Evolutionary conservation across 2,329 filamentous ascomycete species (phyloP), one percentile per base, ranked within the genome.

Genomic region (Ampelomyces quisqualis): DNA sequence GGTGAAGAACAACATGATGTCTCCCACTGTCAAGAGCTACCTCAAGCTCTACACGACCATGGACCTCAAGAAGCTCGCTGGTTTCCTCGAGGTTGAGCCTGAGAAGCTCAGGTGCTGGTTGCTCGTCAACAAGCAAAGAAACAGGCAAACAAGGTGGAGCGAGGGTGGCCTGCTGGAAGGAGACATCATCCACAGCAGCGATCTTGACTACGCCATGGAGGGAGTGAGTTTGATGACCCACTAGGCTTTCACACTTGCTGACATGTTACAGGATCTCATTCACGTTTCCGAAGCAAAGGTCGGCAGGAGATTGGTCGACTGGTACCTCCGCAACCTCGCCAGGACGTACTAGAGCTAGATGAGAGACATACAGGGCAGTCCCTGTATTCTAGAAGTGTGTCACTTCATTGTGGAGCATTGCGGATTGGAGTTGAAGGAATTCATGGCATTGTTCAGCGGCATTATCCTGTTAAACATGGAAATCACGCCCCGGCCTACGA

Each of bases 201-300:
- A 98, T 70, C 79, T 98, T 47, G 93, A 98, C 76, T 98, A 97
- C 69, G 93, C 93, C 53, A 81, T 98, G 74, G 88, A 97, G 75
- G 88, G 90, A 56, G 86, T 89, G 79, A 77, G 85, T 84, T 40
- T 34, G 31, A 40, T 40, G 23, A 23, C 4, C 13, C 3, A 14
- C 22, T 9, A 40, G 29, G 30, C 38, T 18, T 43, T n/a, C 41
- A 20, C 6, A 11, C 9, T 17, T 10, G 5, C 15, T 19, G 11
- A 19, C 21, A 8, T 43, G 27, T n/a, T 18, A 6, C 58, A 90
- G 86, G 91, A 98, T 69, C 76, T 98, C 62, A 98, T 98, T 70
- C 93, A 98, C 74, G 93, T 98, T 59, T 96, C 91, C 44, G 93
- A 98, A 75, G 91, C 91, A 57, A 98, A 98, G 84, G 90, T 96